Base-by-base conservation (phyloP, 2,329 filamentous ascomycete species). In the Hypoxylon sp. region DNA sequence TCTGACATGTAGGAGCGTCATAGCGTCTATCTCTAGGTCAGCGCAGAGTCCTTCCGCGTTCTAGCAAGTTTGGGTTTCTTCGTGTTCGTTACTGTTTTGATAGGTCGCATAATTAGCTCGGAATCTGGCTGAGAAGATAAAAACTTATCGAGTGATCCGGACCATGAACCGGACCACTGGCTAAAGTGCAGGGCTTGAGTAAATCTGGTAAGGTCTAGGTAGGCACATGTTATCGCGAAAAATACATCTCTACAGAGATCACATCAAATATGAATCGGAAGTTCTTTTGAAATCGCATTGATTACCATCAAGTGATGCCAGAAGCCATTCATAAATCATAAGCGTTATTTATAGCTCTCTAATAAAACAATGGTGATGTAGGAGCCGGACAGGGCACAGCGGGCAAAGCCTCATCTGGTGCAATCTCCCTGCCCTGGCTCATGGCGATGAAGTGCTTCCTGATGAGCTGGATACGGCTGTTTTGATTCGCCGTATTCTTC, bases 391-490 rank as follows among this genome's bases (percentile, higher is more conserved):
- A 84, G 10, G 81, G 72, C 29, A 83, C 81, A 31, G 68, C 67
- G 2, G 82, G 82, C 35, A 83, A 70, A 51, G 79, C 74, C 13
- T 72, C 76, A 59, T 79, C 74, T 5, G 77, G 69, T 5, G 72
- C 68, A 19, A 82, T 78, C 2, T 76, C 74, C 55, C 73, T 62
- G 10, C 76, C 77, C 60, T 77, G 71, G 67, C 79, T 80, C 79
- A 82, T 81, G 21, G 77, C 77, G 35, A 83, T 70, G 58, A 82
- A 80, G 70, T 85, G 83, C 73, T 83, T 77, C 29, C 82, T 73
- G 27, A 84, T 80, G n/a, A 81, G 77, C 65, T 78, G 74, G 31
- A 83, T 83, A 61, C 81, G 77, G 15, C 71, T 75, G 53, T 80
- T 79, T 7, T 75, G 79, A 29, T 78, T 73, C 1, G 72, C 75